Conservation (phyloP, 148 eudicot genomes). For the Limonium bicolor region DNA sequence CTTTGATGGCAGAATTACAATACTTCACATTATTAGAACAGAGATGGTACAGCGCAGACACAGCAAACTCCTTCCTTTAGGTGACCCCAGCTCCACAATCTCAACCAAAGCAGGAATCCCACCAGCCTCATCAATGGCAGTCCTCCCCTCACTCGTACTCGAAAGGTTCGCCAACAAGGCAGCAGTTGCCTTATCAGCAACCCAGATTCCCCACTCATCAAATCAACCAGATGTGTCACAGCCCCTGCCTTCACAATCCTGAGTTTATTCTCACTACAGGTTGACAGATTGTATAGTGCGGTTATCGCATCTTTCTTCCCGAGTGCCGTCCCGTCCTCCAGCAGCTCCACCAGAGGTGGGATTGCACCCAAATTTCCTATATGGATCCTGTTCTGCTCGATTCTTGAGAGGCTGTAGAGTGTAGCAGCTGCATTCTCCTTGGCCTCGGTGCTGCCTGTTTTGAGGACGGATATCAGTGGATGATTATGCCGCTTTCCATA, state of each 20-base stretch:
- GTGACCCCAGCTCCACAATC: slow-evolving; percentile 55
- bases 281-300: slow-evolving; percentile 2
- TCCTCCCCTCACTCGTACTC: slow-evolving; percentile 41
- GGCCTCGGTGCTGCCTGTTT: slow-evolving; percentile 5
- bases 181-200: slow-evolving; percentile 55
- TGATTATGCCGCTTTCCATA: not conserved
- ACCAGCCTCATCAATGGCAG: slow-evolving; percentile 35
- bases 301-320: slow-evolving; percentile 11
- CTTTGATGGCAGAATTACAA: slow-evolving; percentile 36
- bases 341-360: slow-evolving; percentile 2
- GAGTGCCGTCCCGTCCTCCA: slow-evolving; percentile 7
- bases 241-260: slow-evolving; percentile 52
- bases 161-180: slow-evolving; percentile 47
- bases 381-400: slow-evolving; percentile 5
- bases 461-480: slow-evolving; percentile 5
- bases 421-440: slow-evolving; percentile 11
- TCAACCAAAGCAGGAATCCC: slow-evolving; percentile 52
- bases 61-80: slow-evolving; percentile 64
- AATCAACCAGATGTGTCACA: slow-evolving; percentile 34
- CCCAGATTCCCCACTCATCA: slow-evolving; percentile 60
- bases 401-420: slow-evolving; percentile 7
- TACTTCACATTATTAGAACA: slow-evolving; percentile 33
- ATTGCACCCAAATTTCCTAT: slow-evolving; percentile 5
- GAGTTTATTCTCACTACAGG: slow-evolving; percentile 6
- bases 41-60: slow-evolving; percentile 50